phyloP scores from a whole-genome alignment of 2,329 filamentous ascomycete genomes.

The Didymella arachidicola region DNA sequence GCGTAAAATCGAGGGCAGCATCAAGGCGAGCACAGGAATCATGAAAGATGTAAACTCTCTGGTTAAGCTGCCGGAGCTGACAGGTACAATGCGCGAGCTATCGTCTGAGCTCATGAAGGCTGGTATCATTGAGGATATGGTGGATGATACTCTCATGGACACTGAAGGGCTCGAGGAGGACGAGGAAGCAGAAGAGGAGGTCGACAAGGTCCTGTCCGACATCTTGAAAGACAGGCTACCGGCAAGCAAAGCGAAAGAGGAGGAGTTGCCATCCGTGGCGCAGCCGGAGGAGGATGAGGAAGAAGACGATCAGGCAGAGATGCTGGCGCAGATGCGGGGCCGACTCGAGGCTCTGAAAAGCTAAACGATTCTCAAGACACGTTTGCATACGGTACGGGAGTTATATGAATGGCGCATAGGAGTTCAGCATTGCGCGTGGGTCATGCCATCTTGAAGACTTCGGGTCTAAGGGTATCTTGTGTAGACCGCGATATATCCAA shows the following conservation, averaged over 20 bases:
- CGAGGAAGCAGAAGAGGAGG: conserved; percentile 76
- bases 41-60: conserved; percentile 97
- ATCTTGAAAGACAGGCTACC: conserved; percentile 83
- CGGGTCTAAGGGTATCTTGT: conserved; percentile 13
- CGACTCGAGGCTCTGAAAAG: conserved; percentile 90
- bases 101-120: conserved; percentile 89
- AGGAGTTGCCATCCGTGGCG: conserved; percentile 60
- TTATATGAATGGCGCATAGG: not conserved
- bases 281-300: conserved; percentile 74
- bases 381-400: not conserved
- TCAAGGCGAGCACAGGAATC: conserved; percentile 84
- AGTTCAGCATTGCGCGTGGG: conserved; percentile 2
- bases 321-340: conserved; percentile 93
- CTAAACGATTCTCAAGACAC: conserved; percentile 53
- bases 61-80: conserved; percentile 83
- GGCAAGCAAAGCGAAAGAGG: conserved; percentile 66
- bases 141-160: conserved; percentile 81
- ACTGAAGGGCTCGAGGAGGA: conserved; percentile 73
- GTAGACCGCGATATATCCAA: not conserved
- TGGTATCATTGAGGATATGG: conserved; percentile 97
- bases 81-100: conserved; percentile 87
- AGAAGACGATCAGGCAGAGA: conserved; percentile 86
- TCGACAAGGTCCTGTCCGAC: conserved; percentile 92
- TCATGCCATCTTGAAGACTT: not conserved
- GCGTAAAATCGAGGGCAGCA: conserved; percentile 92